Evolutionary conservation across 768 basidiomycete genomes (phyloP), one percentile per base, ranked within the genome.

Genomic region (Tubosaeta brunneosetosa): DNA sequence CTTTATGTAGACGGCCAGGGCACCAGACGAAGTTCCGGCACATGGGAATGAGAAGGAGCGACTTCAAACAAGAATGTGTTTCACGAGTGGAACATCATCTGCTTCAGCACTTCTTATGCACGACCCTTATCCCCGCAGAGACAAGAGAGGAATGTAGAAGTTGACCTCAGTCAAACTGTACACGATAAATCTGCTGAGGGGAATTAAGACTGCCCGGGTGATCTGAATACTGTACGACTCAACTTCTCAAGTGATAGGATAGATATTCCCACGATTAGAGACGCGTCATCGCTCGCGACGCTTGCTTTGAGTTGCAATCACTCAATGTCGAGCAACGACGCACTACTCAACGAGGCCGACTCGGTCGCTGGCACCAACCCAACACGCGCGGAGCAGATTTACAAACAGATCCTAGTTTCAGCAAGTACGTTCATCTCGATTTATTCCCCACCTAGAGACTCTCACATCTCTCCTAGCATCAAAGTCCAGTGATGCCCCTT

Each of bases 321-420:
- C 2, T 7, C 49, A 1, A 69, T 69, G 67, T 50, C 69, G 31
- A 62, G 41, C 50, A 65, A 61, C 54, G 44, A 61, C 41, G 55
- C 32, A 14, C 56, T 67, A 4, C 46, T 69, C 2, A 66, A 61
- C 22, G 78, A 85, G 60, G 91, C 91, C 1, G 73, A 78, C 19
- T 61, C 78, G 13, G 54, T 72, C 33, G 67, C 73, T 10, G 58
- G 71, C 1, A 67, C 75, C 4, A 72, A 85, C 50, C 84, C 85
- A 25, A 62, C 75, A 51, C 77, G 81, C 47, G 86, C 90, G 5
- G 90, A 92, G 66, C 65, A 70, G 34, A 72, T 93, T n/a, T 92
- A 90, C 73, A 83, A 83, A 57, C 75, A 85, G 47, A 82, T 93
- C 26, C 74, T 92, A 7, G 59, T 63, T 16, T 68, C 77, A 29